Base-by-base conservation (phyloP, 1,284 basidiomycete genomes). In the Rhodotorula sp. region DNA sequence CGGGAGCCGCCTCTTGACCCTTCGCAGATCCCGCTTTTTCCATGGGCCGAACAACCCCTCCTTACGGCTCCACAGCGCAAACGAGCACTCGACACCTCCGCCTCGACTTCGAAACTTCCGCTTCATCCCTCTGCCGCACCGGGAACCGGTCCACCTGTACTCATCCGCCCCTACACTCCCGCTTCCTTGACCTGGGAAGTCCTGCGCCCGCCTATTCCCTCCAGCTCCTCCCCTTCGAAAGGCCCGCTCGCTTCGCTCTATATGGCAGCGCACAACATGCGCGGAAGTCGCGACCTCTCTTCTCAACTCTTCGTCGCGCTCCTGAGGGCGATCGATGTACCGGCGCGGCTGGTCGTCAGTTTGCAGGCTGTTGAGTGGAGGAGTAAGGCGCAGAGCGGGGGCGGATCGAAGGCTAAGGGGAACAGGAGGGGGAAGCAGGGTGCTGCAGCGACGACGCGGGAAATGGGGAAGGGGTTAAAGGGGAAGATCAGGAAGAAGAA, bases 291-390 rank as follows among this genome's bases (percentile, higher is more conserved):
- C 69, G 95, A 99, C 80, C 87, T 89, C 49, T 91, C 90, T 69
- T 90, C 92, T 0, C 92, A 95, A 77, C 85, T 99, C 10, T 98
- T 98, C 78, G 95, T 93, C 17, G 88, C 91, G 0, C 83, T 97
- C 0, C 94, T 93, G 78, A 85, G 96, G 24, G 90, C 89, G 7
- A 84, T 97, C 15, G 90, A 89, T 20, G 88, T 99, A 29, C 94
- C 94, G 0, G 86, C 92, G 3, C 84, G 96, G 34, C 84, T 99
- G 51, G 90, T 98, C 22, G 88, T 90, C 69, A 95, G 92, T 76
- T 80, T 98, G 51, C 95, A 99, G 80, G 89, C 90, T 63, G 88
- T 97, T 20, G 76, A 77, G 51, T 76, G 75, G 68, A 59, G 72
- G 20, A 67, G 66, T 46, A 63, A 90, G 91, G 4, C 96, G 92